Conservation (phyloP, 148 eudicot genomes). For the Chenopodium album region DNA sequence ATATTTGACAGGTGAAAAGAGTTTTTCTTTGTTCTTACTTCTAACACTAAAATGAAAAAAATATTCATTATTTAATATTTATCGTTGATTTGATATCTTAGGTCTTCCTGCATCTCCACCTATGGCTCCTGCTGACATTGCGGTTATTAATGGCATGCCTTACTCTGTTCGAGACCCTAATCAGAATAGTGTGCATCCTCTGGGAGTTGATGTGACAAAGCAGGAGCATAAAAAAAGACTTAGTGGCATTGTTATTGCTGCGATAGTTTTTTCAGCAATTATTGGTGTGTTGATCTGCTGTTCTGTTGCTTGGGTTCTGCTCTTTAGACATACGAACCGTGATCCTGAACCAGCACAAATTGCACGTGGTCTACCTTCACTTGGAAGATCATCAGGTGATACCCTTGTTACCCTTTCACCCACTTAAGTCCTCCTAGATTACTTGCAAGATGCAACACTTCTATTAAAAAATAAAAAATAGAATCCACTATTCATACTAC, state of each 20-base stretch:
- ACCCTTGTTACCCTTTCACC: slow-evolving; percentile 4
- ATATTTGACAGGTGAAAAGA: not conserved
- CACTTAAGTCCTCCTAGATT: no score
- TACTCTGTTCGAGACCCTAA: slow-evolving; percentile 50
- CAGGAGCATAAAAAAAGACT: slow-evolving; percentile 41
- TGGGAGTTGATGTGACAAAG: slow-evolving; percentile 63
- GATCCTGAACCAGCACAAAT: slow-evolving; percentile 30
- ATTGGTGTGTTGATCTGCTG: slow-evolving; percentile 51
- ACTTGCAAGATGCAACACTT: no score
- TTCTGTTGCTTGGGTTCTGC: slow-evolving; percentile 38
- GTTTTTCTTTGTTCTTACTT: not conserved
- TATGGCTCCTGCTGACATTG: slow-evolving; percentile 54
- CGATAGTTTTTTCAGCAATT: slow-evolving; percentile 60
- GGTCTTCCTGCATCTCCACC: slow-evolving; percentile 94
- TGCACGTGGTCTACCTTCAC: slow-evolving; percentile 51
- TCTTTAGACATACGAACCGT: slow-evolving; percentile 36
- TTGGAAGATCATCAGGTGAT: slow-evolving; percentile 78
- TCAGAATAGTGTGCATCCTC: slow-evolving; percentile 59
- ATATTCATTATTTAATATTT: not conserved
- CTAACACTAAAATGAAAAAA: not conserved
- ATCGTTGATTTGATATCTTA: slow-evolving; percentile 16
- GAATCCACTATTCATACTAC: no score
- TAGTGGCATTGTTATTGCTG: slow-evolving; percentile 55
- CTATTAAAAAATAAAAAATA: no score
- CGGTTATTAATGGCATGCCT: slow-evolving; percentile 46